Percentiles rank a stretch among this genome's conserved stretches.
These are phyloP conservation scores for Globisporangium nunn DNA, from an alignment of 352 stramenopile species.

Conservation along the genomic window DNA sequence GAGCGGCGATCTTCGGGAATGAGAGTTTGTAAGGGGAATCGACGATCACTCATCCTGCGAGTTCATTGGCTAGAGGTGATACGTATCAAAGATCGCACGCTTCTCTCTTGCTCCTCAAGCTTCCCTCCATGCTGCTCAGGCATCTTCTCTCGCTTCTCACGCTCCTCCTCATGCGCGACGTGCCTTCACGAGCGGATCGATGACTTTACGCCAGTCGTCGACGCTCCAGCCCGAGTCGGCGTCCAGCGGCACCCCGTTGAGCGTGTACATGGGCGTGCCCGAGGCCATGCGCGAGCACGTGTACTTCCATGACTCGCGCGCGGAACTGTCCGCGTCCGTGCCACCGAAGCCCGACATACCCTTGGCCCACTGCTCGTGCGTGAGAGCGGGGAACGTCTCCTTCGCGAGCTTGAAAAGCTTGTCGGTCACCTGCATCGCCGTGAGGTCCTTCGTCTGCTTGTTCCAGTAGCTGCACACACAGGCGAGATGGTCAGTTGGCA, in stretches of 20 bases:
- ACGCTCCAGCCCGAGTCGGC: slow-evolving; percentile 37
- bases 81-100: background rate
- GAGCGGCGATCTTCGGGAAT: background rate
- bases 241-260: slow-evolving; percentile 74
- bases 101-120: background rate
- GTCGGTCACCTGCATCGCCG: slow-evolving; percentile 49
- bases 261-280: slow-evolving; percentile 67
- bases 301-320: slow-evolving; percentile 77
- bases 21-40: background rate
- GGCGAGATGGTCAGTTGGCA: background rate
- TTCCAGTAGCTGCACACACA: slow-evolving; percentile 52
- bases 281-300: slow-evolving; percentile 62
- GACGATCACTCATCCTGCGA: background rate
- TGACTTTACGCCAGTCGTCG: slow-evolving; percentile 48
- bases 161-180: too few species aligned
- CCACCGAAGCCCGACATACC: slow-evolving; percentile 72
- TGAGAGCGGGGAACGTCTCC: slow-evolving; percentile 56
- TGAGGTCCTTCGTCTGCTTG: slow-evolving; percentile 70
- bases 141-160: background rate
- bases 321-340: slow-evolving; percentile 49
- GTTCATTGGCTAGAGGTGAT: background rate
- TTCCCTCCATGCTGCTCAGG: background rate
- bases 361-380: slow-evolving; percentile 52
- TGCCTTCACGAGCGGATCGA: slow-evolving; percentile 32
- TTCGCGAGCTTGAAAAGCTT: slow-evolving; percentile 56